Percentiles rank a stretch among this genome's conserved stretches.
Evolutionary conservation across 73 alveolate species (phyloP).

Genomic region (Tetrahymena borealis): DNA sequence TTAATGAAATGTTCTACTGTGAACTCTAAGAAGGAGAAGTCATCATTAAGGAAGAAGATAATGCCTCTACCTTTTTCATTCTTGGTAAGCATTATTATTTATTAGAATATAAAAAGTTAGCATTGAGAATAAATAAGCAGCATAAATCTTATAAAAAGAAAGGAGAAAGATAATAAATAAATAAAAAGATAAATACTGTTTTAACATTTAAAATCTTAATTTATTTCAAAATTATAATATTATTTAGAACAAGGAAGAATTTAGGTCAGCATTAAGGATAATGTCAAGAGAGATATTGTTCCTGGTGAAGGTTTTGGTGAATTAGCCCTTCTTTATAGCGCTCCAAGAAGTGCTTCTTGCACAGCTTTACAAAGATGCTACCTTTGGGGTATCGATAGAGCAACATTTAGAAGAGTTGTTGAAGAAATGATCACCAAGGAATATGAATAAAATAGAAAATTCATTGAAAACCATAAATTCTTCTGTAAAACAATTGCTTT

Average conservation of each 20-base stretch:
- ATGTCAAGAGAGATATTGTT: constrained; percentile 12
- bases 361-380: constrained; percentile 33
- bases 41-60: constrained; percentile 30
- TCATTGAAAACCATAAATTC: constrained; percentile 34
- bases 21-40: constrained; percentile 18
- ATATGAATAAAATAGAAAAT: constrained; percentile 34
- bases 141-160: neutral
- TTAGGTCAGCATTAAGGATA: constrained; percentile 28
- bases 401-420: constrained; percentile 39
- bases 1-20: constrained; percentile 30
- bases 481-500: too few relatives aligned
- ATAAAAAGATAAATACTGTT: too few relatives aligned
- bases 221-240: neutral
- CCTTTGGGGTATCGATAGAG: constrained; percentile 50
- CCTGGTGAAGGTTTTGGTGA: constrained; percentile 52
- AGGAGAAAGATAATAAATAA: too few relatives aligned
- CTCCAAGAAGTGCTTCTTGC: constrained; percentile 52
- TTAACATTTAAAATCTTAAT: neutral
- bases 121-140: neutral
- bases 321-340: constrained; percentile 48
- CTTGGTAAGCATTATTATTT: neutral
- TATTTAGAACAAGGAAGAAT: constrained; percentile 46
- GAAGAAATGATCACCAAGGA: constrained; percentile 34
- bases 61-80: constrained; percentile 29
- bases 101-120: neutral